Evolutionary conservation across 225 moss, liverwort and hornwort genomes (phyloP), one percentile per base, ranked within the genome.

Genomic region (Pseudisothecium myosuroides): DNA sequence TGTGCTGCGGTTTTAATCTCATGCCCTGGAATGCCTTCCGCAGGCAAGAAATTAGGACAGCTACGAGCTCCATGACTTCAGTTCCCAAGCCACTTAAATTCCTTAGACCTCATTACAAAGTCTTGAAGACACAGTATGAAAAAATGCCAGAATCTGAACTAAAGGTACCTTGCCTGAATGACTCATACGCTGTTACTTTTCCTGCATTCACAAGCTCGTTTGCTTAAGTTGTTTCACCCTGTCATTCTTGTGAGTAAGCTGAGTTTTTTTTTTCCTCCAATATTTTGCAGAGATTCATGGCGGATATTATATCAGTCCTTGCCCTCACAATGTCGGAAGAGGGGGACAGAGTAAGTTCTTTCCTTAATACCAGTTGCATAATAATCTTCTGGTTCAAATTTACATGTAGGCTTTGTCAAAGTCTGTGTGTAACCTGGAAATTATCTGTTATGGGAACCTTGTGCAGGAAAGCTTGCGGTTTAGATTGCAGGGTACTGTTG

Each of bases 31-130:
- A n/a, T 86, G 50, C 39, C 41, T 68, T 52, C 78, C 82, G 77
- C 95, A 98, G 98, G 92, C 96, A 96, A 93, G 98, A 99, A 92
- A 96, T 99, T 91, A 95, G 96, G 80, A 99, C 98, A 76, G 96
- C 98, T 55, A 99, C 97, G 74, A 97, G 98, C 90, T 99, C 98
- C 49, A 99, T 99, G 98, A 99, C 98, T 54, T 99, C 98, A 52
- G 97, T 99, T 80, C 98, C 97, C 50, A 99, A 99, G 90, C 98
- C 98, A 82, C 94, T 99, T 73, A 99, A 99, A 90, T 97, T 99
- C 77, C 92, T 99, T 88, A 94, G 98, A 91, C 98, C 98, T 29
- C 97, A 97, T 92, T 99, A 97, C 90, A 90, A 90, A 89, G 96
- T 96, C 43, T 92, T 99, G 89, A 99, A 97, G 90, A 86, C 89